A percentile compares a stretch with the other conserved stretches of the same genome.
Evolutionary conservation across 2,329 filamentous ascomycete species (phyloP).

Genomic region (Clonostachys sp.): DNA sequence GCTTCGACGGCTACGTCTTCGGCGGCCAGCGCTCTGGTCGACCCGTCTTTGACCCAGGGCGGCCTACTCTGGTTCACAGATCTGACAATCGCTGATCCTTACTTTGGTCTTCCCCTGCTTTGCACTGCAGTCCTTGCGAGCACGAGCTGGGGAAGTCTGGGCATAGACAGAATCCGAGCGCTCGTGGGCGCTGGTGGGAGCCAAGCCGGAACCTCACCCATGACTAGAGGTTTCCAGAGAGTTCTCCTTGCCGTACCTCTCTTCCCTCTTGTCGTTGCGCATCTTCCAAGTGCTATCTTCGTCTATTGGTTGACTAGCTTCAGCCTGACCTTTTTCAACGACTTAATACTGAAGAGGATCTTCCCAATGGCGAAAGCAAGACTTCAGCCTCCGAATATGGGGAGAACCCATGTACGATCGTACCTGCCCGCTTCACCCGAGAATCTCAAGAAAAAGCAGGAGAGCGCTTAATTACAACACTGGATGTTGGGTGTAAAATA

Average conservation of each 20-base stretch:
- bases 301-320: constrained; percentile 33
- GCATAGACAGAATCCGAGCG: constrained; percentile 15
- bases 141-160: constrained; percentile 19
- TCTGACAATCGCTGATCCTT: constrained; percentile 46
- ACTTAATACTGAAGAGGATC: constrained; percentile 15
- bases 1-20: constrained; percentile 10
- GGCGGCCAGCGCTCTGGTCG: constrained; percentile 14
- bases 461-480: too few species aligned
- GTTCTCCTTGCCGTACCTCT: constrained; percentile 22
- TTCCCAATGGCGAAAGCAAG: not conserved
- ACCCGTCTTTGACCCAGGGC: constrained; percentile 38
- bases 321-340: constrained; percentile 24
- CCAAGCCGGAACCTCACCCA: constrained; percentile 11
- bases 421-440: too few species aligned
- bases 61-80: constrained; percentile 53
- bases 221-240: constrained; percentile 15
- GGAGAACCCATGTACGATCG: too few species aligned
- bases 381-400: too few species aligned
- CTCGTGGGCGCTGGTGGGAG: constrained; percentile 10
- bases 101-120: constrained; percentile 37
- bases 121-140: constrained; percentile 20
- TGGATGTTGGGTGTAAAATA: too few species aligned
- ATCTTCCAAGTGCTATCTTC: constrained; percentile 32
- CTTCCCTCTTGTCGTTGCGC: constrained; percentile 23
- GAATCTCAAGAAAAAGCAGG: too few species aligned